Evolutionary conservation across 2,329 filamentous ascomycete species (phyloP), one percentile per base, ranked within the genome.

Genomic region (Pleoardoris graminearum): DNA sequence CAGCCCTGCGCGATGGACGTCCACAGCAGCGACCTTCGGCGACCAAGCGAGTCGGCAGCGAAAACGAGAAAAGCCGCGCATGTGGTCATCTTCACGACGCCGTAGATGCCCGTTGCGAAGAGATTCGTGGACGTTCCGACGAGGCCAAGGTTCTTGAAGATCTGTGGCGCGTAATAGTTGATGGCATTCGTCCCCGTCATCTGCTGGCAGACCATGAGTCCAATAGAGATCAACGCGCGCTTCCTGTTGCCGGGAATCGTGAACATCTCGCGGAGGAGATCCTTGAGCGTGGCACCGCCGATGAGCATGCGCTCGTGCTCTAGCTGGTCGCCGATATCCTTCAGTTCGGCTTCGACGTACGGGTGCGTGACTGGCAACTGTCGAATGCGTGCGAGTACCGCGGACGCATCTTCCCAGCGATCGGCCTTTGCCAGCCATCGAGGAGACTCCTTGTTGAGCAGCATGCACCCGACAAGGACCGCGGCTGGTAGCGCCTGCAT

Each of bases 21-120:
- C 82, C 83, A 87, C 14, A 88, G 75, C 17, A 89, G 75, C 1
- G 79, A 82, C 61, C 81, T 78, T 55, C 85, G 76, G 51, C 88
- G 82, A 19, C 88, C 88, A 1, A 90, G 81, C 1, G 85, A 86
- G 68, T 90, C 88, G 53, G 85, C 85, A 12, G 82, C 81, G 60
- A 89, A 85, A 58, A 87, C 66, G 22, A 90, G 77, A 76, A 90
- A 90, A 48, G 79, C 66, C 4, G 80, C 78, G 65, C 85, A 88
- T 33, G 83, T 82, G 8, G 78, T 72, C 73, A 87, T 85, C 71
- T 90, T 90, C 50, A 89, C 82, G 48, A 90, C 80, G 22, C 87
- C 87, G 66, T 90, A 90, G 59, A 90, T 82, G 35, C 88, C 87
- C 0, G 87, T 90, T 4, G 88, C 86, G 67, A 90, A 88, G 21